These are phyloP conservation scores for Russula abietina DNA, from an alignment of 768 basidiomycete species.

Conservation along the genomic window DNA sequence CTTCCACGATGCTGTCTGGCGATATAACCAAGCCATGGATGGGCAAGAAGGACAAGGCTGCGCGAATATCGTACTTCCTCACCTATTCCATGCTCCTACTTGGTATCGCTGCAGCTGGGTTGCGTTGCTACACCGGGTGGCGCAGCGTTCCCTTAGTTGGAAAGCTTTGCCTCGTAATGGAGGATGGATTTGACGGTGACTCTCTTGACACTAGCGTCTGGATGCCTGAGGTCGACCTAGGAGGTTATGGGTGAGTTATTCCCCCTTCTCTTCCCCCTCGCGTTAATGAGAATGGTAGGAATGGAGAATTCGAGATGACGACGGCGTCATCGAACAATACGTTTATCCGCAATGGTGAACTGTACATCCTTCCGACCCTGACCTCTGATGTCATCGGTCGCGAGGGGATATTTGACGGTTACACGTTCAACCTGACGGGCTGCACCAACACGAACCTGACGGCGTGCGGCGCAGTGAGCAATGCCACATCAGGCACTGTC, in stretches of 20 bases:
- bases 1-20: constrained; percentile 32
- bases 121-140: constrained; percentile 54
- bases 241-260: constrained; percentile 66
- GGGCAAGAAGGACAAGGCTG: constrained; percentile 43
- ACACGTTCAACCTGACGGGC: constrained; percentile 72
- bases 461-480: constrained; percentile 69
- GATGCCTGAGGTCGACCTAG: constrained; percentile 69
- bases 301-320: constrained; percentile 82
- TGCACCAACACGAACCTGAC: constrained; percentile 55
- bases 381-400: constrained; percentile 63
- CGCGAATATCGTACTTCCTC: constrained; percentile 48
- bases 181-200: constrained; percentile 61
- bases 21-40: constrained; percentile 54
- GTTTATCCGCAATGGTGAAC: constrained; percentile 32
- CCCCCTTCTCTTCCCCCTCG: neutral
- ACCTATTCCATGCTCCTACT: constrained; percentile 50
- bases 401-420: constrained; percentile 53
- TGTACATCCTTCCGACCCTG: constrained; percentile 83
- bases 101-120: constrained; percentile 47
- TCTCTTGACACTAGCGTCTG: constrained; percentile 59
- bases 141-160: constrained; percentile 49
- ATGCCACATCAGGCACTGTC: constrained; percentile 54
- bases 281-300: constrained; percentile 36
- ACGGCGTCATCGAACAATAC: constrained; percentile 58
- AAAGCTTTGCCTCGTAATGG: constrained; percentile 57